Evolutionary conservation across 768 basidiomycete species (phyloP).

Genomic region (Tulasnella sp.): DNA sequence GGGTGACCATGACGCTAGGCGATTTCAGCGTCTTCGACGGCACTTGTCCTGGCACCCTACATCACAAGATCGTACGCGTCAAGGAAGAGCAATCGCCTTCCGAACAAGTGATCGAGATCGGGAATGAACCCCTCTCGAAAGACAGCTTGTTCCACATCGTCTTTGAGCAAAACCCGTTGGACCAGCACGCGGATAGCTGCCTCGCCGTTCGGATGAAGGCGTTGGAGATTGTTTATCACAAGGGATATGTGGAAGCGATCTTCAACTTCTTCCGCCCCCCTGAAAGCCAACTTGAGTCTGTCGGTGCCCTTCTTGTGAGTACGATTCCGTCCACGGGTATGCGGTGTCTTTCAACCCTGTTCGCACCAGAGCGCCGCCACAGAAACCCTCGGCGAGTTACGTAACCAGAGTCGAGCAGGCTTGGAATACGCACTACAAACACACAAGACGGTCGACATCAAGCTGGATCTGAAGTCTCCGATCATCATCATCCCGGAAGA

Average conservation of each 20-base stretch:
- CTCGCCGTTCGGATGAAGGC: constrained; percentile 83
- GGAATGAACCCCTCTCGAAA: constrained; percentile 21
- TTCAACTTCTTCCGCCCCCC: constrained; percentile 89
- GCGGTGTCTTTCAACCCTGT: not conserved
- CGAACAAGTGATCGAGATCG: constrained; percentile 16
- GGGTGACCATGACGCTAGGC: constrained; percentile 71
- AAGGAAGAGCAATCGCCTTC: constrained; percentile 41
- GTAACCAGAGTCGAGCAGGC: constrained; percentile 88
- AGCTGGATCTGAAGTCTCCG: constrained; percentile 92
- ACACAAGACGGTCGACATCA: constrained; percentile 93
- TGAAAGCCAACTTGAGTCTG: constrained; percentile 86
- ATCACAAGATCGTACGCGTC: constrained; percentile 84
- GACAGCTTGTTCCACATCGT: constrained; percentile 73
- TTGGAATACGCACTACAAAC: constrained; percentile 85
- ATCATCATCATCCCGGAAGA: constrained; percentile 95
- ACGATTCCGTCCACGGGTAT: not conserved
- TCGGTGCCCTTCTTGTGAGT: constrained; percentile 78
- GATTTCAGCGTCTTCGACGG: constrained; percentile 84
- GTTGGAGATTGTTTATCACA: constrained; percentile 95
- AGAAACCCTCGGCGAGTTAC: constrained; percentile 81
- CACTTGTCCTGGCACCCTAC: constrained; percentile 65
- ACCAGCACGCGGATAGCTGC: constrained; percentile 82
- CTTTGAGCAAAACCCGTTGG: constrained; percentile 84
- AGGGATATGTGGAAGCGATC: constrained; percentile 84
- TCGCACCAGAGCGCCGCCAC: constrained; percentile 66